A percentile compares a stretch with the other conserved stretches of the same genome.
Conservation (phyloP, 2,329 filamentous ascomycete genomes). For the Fusarium longipes region DNA sequence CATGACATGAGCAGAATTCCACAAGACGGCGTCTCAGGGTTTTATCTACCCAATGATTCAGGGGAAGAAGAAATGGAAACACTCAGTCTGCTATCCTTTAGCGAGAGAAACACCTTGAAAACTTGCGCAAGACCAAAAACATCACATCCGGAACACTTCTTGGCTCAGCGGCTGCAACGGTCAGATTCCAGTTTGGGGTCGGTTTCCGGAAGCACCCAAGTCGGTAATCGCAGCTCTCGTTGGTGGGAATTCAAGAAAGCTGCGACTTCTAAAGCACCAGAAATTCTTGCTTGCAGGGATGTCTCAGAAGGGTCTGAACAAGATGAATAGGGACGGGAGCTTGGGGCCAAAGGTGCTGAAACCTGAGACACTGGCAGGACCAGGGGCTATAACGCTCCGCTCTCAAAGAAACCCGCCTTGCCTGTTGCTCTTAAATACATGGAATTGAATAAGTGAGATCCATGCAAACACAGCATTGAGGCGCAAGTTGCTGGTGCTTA, state of each 20-base stretch:
- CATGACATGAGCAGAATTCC: conserved; percentile 32
- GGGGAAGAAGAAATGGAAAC: conserved; percentile 21
- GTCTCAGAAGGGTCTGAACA: conserved; percentile 19
- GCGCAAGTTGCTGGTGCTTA: conserved; percentile 24
- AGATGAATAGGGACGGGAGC: conserved; percentile 21
- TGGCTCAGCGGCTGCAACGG: conserved; percentile 37
- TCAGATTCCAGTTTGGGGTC: conserved; percentile 36
- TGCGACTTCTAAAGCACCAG: conserved; percentile 31
- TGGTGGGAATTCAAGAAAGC: conserved; percentile 34
- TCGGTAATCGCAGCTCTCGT: conserved; percentile 28
- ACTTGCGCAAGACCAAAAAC: conserved; percentile 7
- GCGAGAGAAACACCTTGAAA: conserved; percentile 30
- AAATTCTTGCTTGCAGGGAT: conserved; percentile 36
- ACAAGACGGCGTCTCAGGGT: conserved; percentile 23
- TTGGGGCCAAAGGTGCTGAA: conserved; percentile 21
- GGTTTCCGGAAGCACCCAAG: conserved; percentile 32
- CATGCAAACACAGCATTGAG: conserved; percentile 15
- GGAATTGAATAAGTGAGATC: conserved; percentile 10
- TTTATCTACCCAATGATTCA: conserved; percentile 33
- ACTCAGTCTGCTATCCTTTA: conserved; percentile 19
- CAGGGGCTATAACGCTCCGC: conserved; percentile 14
- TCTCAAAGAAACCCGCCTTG: not conserved
- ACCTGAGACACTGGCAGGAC: conserved; percentile 34
- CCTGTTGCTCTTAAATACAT: conserved; percentile 7
- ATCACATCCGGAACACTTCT: conserved; percentile 33